A percentile compares a stretch with the other conserved stretches of the same genome.
These are phyloP conservation scores for Naganishia friedmannii DNA, from an alignment of 768 basidiomycete genomes.

Conservation along the genomic window DNA sequence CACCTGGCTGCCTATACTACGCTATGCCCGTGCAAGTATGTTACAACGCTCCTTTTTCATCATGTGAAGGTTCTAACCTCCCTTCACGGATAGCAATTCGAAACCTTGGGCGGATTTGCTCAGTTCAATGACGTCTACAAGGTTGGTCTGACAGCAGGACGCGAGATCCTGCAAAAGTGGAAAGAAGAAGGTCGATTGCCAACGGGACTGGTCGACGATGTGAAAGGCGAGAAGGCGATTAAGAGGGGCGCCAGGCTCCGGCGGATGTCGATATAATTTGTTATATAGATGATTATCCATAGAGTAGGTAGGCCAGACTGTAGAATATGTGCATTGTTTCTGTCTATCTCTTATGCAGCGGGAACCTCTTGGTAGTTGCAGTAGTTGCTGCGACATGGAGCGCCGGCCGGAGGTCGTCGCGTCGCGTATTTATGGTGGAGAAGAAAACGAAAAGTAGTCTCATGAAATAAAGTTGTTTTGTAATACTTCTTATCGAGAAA, in stretches of 20 bases:
- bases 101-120: constrained; percentile 76
- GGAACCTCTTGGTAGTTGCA: neutral
- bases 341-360: too few species aligned
- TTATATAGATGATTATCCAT: constrained; percentile 5
- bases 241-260: constrained; percentile 29
- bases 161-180: constrained; percentile 70
- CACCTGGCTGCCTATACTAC: constrained; percentile 84
- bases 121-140: constrained; percentile 84
- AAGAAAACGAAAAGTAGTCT: too few species aligned
- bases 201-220: constrained; percentile 60
- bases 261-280: constrained; percentile 12
- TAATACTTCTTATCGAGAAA: too few species aligned
- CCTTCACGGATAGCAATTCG: constrained; percentile 60
- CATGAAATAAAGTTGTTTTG: too few species aligned
- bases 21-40: constrained; percentile 86
- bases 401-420: too few species aligned
- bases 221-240: constrained; percentile 29
- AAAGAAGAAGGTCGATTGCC: constrained; percentile 82
- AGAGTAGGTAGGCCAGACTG: neutral
- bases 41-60: neutral
- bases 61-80: neutral
- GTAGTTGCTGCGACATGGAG: neutral
- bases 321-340: neutral
- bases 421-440: too few species aligned
- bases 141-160: constrained; percentile 72